phyloP scores from a whole-genome alignment of 116 monocot species.

The Zostera marina region DNA sequence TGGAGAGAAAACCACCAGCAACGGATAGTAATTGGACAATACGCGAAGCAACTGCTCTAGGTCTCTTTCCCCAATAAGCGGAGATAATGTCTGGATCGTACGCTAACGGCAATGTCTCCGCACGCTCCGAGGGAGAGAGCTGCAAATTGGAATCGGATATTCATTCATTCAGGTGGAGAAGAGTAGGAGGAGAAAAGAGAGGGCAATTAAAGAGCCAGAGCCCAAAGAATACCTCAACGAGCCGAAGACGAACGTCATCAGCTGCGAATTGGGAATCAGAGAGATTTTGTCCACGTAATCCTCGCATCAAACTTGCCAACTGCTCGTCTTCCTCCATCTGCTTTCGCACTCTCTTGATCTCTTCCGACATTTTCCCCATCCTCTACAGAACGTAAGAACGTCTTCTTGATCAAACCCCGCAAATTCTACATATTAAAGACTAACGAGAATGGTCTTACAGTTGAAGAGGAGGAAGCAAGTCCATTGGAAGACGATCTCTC shows the following conservation, averaged over 20 bases:
- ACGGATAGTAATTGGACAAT: conserved; percentile 81
- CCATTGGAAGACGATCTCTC: neutral
- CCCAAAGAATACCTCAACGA: conserved; percentile 77
- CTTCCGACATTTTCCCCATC: conserved; percentile 61
- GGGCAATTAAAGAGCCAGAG: neutral
- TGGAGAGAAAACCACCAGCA: conserved; percentile 92
- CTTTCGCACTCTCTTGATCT: conserved; percentile 78
- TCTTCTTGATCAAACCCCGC: neutral
- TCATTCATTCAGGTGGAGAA: too few relatives aligned
- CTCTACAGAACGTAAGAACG: conserved; percentile 28
- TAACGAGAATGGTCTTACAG: neutral
- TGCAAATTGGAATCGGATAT: too few relatives aligned
- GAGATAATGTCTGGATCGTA: conserved; percentile 85
- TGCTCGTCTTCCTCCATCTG: conserved; percentile 99
- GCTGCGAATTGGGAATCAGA: conserved; percentile 80
- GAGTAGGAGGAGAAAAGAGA: neutral
- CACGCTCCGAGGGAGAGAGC: conserved; percentile 14
- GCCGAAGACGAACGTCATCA: conserved; percentile 64
- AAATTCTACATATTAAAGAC: neutral
- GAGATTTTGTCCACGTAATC: conserved; percentile 87
- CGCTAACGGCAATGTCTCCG: conserved; percentile 63
- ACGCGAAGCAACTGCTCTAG: conserved; percentile 88
- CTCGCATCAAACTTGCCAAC: conserved; percentile 72
- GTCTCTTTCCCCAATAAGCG: conserved; percentile 79
- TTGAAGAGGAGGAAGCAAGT: neutral